These are phyloP conservation scores for Jatropha podagrica DNA, from an alignment of 441 rosid species.

Conservation along the genomic window DNA sequence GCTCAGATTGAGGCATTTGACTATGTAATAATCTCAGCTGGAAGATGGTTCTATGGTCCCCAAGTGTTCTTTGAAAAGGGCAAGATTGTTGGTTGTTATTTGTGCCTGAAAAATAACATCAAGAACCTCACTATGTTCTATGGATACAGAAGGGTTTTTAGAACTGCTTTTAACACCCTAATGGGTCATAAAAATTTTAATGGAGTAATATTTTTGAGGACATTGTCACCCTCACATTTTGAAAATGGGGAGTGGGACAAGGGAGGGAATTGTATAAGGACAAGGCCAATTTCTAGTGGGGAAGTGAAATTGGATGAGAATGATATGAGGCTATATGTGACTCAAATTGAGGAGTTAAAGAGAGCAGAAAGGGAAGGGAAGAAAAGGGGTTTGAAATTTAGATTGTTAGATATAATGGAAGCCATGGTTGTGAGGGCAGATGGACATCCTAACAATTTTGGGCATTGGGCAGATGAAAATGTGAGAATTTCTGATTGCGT, in stretches of 20 bases:
- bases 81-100: conserved; percentile 48
- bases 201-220: conserved; percentile 55
- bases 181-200: conserved; percentile 30
- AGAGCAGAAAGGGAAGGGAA: conserved; percentile 44
- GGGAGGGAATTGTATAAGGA: conserved; percentile 61
- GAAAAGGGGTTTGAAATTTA: conserved; percentile 39
- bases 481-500: conserved; percentile 55
- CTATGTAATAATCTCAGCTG: conserved; percentile 60
- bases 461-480: conserved; percentile 44
- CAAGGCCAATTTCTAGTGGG: conserved; percentile 41
- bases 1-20: conserved; percentile 46
- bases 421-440: conserved; percentile 71
- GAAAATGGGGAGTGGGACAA: conserved; percentile 62
- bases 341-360: conserved; percentile 56
- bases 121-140: conserved; percentile 33
- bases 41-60: conserved; percentile 76
- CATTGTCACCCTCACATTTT: conserved; percentile 63
- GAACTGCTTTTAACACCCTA: conserved; percentile 51
- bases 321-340: conserved; percentile 38
- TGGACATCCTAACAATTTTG: conserved; percentile 63
- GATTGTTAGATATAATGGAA: conserved; percentile 49
- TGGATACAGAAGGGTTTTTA: conserved; percentile 57
- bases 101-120: conserved; percentile 28
- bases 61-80: conserved; percentile 45
- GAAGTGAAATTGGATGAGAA: conserved; percentile 43